A percentile compares a stretch with the other conserved stretches of the same genome.
phyloP scores from a whole-genome alignment of 2,329 filamentous ascomycete species.

The Magnaporthiopsis rhizophila region DNA sequence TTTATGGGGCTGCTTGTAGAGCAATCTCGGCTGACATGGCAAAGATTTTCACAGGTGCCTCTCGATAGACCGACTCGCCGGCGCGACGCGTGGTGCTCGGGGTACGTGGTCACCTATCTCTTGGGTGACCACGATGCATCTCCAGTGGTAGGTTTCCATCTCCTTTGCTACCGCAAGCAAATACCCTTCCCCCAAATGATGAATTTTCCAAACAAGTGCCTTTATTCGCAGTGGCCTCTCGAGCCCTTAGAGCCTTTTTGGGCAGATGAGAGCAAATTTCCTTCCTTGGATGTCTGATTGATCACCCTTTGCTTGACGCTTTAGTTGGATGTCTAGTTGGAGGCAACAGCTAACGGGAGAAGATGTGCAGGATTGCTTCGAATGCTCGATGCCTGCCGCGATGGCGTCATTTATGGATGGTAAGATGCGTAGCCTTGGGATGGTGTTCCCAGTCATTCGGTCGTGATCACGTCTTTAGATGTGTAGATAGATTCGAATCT shows the following conservation, averaged over 20 bases:
- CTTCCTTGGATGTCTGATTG: slow-evolving; percentile 66
- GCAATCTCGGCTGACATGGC: neutral
- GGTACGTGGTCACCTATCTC: neutral
- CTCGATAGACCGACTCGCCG: neutral
- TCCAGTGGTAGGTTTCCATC: slow-evolving; percentile 22
- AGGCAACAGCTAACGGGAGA: slow-evolving; percentile 9
- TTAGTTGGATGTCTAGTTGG: neutral
- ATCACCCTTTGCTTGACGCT: slow-evolving; percentile 2
- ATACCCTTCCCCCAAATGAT: slow-evolving; percentile 40
- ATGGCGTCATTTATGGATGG: too few relatives aligned
- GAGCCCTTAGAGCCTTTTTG: slow-evolving; percentile 55
- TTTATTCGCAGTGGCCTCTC: slow-evolving; percentile 87
- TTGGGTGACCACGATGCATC: neutral
- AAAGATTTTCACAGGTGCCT: neutral
- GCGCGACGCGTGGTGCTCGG: neutral
- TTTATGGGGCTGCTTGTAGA: neutral
- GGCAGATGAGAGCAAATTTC: slow-evolving; percentile 55
- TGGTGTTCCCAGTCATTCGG: too few relatives aligned
- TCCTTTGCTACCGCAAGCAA: slow-evolving; percentile 13
- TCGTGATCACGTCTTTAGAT: too few relatives aligned
- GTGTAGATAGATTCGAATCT: too few relatives aligned
- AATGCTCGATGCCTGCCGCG: neutral
- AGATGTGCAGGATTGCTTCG: neutral
- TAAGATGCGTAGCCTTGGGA: too few relatives aligned
- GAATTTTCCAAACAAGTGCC: slow-evolving; percentile 46